Conservation (phyloP, 1,139 yeast species). For the Blastobotrys elegans region DNA sequence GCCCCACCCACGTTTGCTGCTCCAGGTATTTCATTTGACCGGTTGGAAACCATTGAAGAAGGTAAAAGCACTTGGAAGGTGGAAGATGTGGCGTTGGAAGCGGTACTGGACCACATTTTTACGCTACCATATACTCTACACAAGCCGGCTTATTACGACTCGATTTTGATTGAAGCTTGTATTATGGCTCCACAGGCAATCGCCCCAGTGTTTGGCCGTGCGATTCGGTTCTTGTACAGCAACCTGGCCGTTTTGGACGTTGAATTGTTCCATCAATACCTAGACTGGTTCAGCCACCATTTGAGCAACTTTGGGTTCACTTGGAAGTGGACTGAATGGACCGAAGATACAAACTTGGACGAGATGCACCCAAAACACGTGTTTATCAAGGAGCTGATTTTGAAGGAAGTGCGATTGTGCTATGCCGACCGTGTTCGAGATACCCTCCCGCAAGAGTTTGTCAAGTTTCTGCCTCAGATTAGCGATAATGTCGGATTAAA, state of each 20-base stretch:
- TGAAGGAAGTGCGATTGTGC: constrained; percentile 74
- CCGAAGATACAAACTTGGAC: constrained; percentile 31
- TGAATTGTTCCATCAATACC: constrained; percentile 65
- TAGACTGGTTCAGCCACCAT: constrained; percentile 94
- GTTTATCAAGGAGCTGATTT: constrained; percentile 72
- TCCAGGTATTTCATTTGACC: constrained; percentile 79
- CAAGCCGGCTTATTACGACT: constrained; percentile 72
- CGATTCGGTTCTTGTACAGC: constrained; percentile 76
- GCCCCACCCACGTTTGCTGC: constrained; percentile 68
- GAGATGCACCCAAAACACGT: constrained; percentile 66
- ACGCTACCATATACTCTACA: constrained; percentile 65
- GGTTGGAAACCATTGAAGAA: constrained; percentile 43
- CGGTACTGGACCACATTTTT: constrained; percentile 72
- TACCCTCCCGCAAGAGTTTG: constrained; percentile 72
- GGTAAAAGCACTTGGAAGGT: constrained; percentile 71
- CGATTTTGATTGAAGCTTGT: constrained; percentile 87
- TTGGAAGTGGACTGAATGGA: constrained; percentile 99
- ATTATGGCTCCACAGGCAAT: constrained; percentile 79
- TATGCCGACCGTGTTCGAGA: constrained; percentile 67
- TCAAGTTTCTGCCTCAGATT: constrained; percentile 46
- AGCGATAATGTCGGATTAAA: constrained; percentile 46
- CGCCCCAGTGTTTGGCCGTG: constrained; percentile 94
- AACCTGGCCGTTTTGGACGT: constrained; percentile 65
- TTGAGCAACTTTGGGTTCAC: constrained; percentile 90
- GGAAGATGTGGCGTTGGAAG: constrained; percentile 86